Base-by-base conservation (phyloP, 371 early-diverging fungal species). In the Mucor indicus region DNA sequence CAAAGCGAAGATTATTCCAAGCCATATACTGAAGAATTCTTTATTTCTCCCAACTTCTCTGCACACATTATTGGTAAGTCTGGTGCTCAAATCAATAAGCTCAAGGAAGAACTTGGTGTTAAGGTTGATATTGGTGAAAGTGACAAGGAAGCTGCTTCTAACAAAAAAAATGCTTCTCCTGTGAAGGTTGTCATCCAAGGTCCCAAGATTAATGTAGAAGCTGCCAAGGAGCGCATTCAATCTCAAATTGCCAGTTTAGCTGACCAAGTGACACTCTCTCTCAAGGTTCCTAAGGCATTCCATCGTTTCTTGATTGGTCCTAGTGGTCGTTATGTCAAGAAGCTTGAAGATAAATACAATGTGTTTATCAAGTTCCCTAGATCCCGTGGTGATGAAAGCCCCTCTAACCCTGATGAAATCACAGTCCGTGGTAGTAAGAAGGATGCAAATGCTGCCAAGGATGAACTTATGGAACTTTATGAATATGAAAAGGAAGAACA, bases 1-100 rank as follows among this genome's bases (percentile, higher is more conserved):
- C 85, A 86, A 53, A 80, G 84, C 44, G 67, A 85, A 37, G 78
- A 77, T 60, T 70, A 75, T 25, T 69, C 84, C 68, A 79, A 80
- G 60, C 80, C 88, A 15, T 90, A 85, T 64, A 66, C 80, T 11
- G 79, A 77, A 27, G 79, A 75, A 20, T 71, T 94, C 40, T 67
- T 66, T 16, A 88, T 93, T 33, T 89, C 92, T 38, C 67, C 77
- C 32, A 62, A 72, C 19, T 80, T 83, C 44, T 78, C 90, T 27
- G 82, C 92, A 7, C 87, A 90, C 37, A 72, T 97, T 27, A 91
- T 96, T 60, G 98, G 98, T 38, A 91, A 91, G 64, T 85, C 85
- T 16, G 93, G 93, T 53, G 77, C 83, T 57, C 81, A 84, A 56
- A 79, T 97, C 50, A 87, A 85, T 64, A 80, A 81, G 48, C 58